Percentiles rank a stretch among this genome's conserved stretches.
phyloP scores from a whole-genome alignment of 176 grass and related monocot genomes.

The Oryza coarctata region DNA sequence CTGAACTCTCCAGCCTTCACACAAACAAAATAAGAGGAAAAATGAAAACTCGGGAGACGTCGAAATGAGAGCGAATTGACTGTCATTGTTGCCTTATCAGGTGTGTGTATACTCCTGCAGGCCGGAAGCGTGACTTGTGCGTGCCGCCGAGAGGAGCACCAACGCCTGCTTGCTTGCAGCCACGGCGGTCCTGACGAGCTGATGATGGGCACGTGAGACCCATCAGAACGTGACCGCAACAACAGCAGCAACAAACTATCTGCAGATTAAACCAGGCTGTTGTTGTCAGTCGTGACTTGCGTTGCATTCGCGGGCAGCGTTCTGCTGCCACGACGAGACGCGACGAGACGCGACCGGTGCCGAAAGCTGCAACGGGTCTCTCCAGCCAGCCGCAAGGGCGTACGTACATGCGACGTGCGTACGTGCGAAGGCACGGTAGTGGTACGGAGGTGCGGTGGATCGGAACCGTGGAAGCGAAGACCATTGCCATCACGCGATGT shows the following conservation, averaged over 20 bases:
- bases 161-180: background rate
- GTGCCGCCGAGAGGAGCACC: background rate
- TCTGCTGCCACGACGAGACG: background rate
- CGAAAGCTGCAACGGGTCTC: background rate
- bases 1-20: background rate
- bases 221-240: background rate
- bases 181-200: background rate
- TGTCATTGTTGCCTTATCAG: background rate
- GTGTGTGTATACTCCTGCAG: background rate
- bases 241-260: background rate
- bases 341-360: too few species aligned
- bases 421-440: too few species aligned
- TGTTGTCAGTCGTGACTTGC: background rate
- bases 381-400: background rate
- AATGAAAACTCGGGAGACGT: background rate
- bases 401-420: too few species aligned
- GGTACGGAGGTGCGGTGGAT: too few species aligned
- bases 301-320: background rate
- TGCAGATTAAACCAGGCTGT: background rate
- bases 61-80: background rate
- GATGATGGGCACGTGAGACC: slow-evolving; percentile 27
- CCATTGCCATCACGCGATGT: too few species aligned
- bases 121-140: slow-evolving; percentile 10
- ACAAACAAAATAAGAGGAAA: background rate
- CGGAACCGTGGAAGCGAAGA: too few species aligned